Conservation (phyloP, 345 rosid species). For the Eucalyptus polyanthemos region DNA sequence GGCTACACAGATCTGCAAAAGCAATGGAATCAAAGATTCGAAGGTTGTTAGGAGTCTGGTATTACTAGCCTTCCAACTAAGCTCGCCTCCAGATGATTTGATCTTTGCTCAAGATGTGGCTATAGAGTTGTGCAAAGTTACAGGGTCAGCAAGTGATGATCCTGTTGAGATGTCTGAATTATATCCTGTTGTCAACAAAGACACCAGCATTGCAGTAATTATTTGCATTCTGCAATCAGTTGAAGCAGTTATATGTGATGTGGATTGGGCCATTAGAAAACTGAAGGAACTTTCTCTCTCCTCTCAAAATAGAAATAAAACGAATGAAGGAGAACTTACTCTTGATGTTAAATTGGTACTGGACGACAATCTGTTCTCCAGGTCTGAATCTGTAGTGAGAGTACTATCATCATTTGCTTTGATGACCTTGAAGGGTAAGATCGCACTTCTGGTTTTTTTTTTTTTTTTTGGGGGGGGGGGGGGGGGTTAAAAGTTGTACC, state of each 20-base stretch:
- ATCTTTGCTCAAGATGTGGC: conserved; percentile 32
- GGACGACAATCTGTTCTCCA: conserved; percentile 45
- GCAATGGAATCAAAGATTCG: conserved; percentile 20
- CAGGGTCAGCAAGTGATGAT: conserved; percentile 12
- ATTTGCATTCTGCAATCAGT: conserved; percentile 40
- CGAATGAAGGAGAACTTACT: conserved; percentile 13
- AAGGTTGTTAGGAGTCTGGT: conserved; percentile 38
- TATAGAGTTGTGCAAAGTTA: conserved; percentile 30
- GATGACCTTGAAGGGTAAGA: conserved; percentile 62
- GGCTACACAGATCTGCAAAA: conserved; percentile 49
- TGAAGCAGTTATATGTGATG: conserved; percentile 36
- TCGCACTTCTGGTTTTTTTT: not conserved
- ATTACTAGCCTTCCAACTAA: conserved; percentile 36
- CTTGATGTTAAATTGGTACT: conserved; percentile 13
- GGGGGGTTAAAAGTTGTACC: not conserved
- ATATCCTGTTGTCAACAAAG: conserved; percentile 37
- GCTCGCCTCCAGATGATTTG: conserved; percentile 47
- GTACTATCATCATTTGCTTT: conserved; percentile 58
- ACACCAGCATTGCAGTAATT: conserved; percentile 29
- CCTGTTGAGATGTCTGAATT: conserved; percentile 20
- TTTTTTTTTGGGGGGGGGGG: not conserved
- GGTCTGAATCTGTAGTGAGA: conserved; percentile 47
- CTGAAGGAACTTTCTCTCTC: conserved; percentile 27
- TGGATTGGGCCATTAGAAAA: conserved; percentile 65
- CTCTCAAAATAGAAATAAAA: conserved; percentile 17